Base-by-base conservation (phyloP, 805 yeast genomes). In the Yarrowia sp. region DNA sequence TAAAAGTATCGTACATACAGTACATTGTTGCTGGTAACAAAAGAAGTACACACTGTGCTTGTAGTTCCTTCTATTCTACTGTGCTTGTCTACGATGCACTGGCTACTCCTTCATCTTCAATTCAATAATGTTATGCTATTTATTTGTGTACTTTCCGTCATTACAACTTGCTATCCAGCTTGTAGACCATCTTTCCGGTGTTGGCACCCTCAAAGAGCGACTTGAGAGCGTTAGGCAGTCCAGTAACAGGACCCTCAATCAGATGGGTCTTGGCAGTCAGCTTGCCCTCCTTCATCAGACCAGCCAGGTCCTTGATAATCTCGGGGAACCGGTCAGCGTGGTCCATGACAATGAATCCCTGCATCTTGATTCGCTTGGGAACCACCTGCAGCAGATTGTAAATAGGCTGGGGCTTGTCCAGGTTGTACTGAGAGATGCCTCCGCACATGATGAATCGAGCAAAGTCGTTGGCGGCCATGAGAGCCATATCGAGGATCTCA, bases 381-480 rank as follows among this genome's bases (percentile, higher is more conserved):
- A 43, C 53, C 3, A 33, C 39, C 43, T 33, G 65, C 15, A 43
- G 51, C 6, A 43, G 35, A 11, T 38, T 39, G 42, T 53, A 55
- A 10, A 64, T 42, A n/a, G 63, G 53, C 43, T 33, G 43, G 36
- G 63, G 65, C 35, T 35, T 57, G 31, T 42, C 65, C 17, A 45
- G 50, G 55, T 64, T 64, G 47, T 64, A 64, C 43, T 42, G 58
- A 18, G 65, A 55, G 42, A 64, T 64, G 1, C 58, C 65, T 22
- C 65, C 65, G 33, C 65, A 64, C 65, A 64, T 57, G 65, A 64
- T 32, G 51, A 64, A 64, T 42, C 51, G 51, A 14, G 65, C 65
- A 64, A 38, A 57, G 43, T 41, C 42, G 36, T 35, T 43, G 42
- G 65, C 65, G 5, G 65, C 65, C 22, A 43, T 18, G 17, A 64